A percentile compares a stretch with the other conserved stretches of the same genome.
Evolutionary conservation across 2,329 filamentous ascomycete species (phyloP).

Genomic region (Claviceps maximensis): DNA sequence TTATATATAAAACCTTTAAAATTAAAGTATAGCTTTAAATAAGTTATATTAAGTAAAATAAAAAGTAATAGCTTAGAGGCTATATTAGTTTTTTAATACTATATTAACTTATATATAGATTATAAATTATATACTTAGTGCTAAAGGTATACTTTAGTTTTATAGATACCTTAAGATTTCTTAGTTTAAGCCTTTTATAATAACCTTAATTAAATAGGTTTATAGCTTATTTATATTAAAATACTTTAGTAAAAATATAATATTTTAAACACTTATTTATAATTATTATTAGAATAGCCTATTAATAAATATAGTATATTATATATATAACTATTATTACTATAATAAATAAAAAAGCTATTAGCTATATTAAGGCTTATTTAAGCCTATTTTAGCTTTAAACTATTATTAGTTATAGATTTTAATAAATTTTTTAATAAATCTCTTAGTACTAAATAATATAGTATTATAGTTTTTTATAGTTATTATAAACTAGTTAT

Average conservation of each 20-base stretch:
- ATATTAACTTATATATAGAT: no score
- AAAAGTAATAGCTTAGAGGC: no score
- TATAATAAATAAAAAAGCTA: no score
- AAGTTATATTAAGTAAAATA: no score
- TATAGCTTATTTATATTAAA: not conserved
- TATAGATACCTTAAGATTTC: no score
- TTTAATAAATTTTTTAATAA: not conserved
- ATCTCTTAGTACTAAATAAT: not conserved
- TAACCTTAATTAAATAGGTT: no score
- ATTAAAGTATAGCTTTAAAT: no score
- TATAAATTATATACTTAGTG: no score
- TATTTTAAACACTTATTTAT: not conserved
- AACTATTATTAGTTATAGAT: not conserved
- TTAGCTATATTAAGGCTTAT: not conserved
- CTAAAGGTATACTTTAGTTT: no score
- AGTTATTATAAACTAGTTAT: not conserved
- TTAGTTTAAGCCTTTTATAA: no score
- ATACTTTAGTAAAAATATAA: not conserved
- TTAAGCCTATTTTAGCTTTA: not conserved
- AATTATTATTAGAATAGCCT: not conserved
- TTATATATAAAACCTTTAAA: no score
- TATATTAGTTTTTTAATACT: no score
- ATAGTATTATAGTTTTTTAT: not conserved
- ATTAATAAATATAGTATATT: not conserved
- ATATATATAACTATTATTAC: not conserved